These are phyloP conservation scores for Scalesia atractyloides DNA, from an alignment of 129 eudicot species.

Conservation along the genomic window DNA sequence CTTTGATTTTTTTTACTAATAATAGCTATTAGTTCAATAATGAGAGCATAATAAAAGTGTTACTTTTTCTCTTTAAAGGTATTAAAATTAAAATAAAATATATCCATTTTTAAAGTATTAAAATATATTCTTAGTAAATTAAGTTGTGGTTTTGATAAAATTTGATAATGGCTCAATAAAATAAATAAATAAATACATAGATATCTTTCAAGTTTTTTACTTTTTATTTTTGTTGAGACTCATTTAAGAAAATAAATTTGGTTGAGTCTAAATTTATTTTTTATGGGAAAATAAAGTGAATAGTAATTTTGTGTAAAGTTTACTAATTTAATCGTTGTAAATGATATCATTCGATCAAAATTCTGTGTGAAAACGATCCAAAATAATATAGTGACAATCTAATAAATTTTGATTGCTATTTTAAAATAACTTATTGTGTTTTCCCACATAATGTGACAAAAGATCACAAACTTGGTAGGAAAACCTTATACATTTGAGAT, in stretches of 20 bases:
- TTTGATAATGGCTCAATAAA: not conserved
- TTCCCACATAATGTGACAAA: too few relatives aligned
- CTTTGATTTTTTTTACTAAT: not conserved
- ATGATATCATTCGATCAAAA: too few relatives aligned
- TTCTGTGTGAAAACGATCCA: too few relatives aligned
- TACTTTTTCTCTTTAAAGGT: conserved; percentile 2
- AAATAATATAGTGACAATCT: too few relatives aligned
- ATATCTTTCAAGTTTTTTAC: not conserved
- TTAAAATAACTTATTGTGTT: too few relatives aligned
- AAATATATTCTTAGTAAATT: not conserved
- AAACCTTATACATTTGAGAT: too few relatives aligned
- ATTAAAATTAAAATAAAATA: not conserved
- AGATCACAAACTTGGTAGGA: too few relatives aligned
- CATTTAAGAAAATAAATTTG: not conserved
- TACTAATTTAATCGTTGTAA: too few relatives aligned
- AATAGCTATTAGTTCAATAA: conserved; percentile 11
- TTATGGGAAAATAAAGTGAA: too few relatives aligned
- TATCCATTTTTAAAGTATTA: not conserved
- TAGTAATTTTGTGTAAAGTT: too few relatives aligned
- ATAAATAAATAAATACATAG: not conserved
- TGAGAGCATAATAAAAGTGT: conserved; percentile 18
- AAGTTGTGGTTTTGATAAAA: not conserved
- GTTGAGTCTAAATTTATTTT: not conserved
- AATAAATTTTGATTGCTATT: too few relatives aligned
- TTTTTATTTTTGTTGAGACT: not conserved